Conservation (phyloP, 441 rosid species). For the Erodium texanum region DNA sequence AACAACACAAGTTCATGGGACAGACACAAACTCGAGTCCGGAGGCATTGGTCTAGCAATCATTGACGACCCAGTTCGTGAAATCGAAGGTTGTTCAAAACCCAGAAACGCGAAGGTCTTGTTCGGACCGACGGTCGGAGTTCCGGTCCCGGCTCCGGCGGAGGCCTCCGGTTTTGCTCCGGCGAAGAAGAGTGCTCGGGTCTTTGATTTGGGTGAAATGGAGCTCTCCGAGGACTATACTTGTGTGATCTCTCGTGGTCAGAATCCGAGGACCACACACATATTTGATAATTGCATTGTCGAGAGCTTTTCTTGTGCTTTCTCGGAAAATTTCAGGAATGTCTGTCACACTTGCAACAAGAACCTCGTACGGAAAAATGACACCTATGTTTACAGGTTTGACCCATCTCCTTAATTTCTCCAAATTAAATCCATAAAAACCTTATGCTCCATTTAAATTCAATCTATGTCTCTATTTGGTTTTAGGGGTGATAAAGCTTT, state of each 20-base stretch:
- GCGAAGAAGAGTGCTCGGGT: conserved; percentile 40
- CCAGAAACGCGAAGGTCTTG: not conserved
- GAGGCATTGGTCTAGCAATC: conserved; percentile 56
- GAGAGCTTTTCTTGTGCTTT: conserved; percentile 26
- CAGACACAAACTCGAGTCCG: conserved; percentile 20
- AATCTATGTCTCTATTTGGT: not conserved
- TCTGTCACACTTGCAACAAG: conserved; percentile 34
- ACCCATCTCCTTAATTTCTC: too few relatives aligned
- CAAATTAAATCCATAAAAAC: too few relatives aligned
- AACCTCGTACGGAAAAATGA: conserved; percentile 27
- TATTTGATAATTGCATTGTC: conserved; percentile 64
- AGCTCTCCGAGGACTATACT: conserved; percentile 78
- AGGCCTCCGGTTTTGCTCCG: conserved; percentile 20
- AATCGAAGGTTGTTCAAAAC: conserved; percentile 4
- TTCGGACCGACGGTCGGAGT: not conserved
- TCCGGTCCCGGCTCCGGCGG: conserved; percentile 19
- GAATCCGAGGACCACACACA: conserved; percentile 71
- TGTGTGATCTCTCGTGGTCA: conserved; percentile 71
- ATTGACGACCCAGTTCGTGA: conserved; percentile 15
- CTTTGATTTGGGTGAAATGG: conserved; percentile 42
- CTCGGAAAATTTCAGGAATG: conserved; percentile 20
- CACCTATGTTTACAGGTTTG: too few relatives aligned
- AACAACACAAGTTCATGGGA: conserved; percentile 29
- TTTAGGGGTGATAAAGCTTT: conserved; percentile 78
- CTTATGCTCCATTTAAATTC: too few relatives aligned